phyloP scores from a whole-genome alignment of 2,329 filamentous ascomycete genomes.

The Ascochyta viciae-villosae region DNA sequence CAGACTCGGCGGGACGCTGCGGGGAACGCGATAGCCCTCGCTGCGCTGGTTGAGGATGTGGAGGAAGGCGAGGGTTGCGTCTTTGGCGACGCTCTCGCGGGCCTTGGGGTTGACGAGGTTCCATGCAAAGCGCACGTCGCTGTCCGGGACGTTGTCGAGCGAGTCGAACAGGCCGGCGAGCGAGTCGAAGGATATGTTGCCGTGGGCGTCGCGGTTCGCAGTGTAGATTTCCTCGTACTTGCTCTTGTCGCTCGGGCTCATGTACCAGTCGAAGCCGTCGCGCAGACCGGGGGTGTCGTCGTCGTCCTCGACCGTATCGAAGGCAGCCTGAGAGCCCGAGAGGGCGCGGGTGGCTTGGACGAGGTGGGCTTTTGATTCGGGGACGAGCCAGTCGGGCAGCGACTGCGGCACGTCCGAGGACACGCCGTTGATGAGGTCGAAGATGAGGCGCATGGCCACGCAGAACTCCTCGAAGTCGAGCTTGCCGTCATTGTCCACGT shows the following conservation, averaged over 20 bases:
- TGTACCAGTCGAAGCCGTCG: slow-evolving; percentile 99
- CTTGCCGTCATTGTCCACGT: slow-evolving; percentile 96
- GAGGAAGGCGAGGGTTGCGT: slow-evolving; percentile 91
- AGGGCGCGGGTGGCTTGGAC: slow-evolving; percentile 59
- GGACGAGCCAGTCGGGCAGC: slow-evolving; percentile 95
- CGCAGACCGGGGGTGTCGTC: slow-evolving; percentile 85
- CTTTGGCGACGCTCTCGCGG: slow-evolving; percentile 84
- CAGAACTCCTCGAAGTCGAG: slow-evolving; percentile 99
- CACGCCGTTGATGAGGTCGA: slow-evolving; percentile 95
- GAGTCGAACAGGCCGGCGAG: slow-evolving; percentile 86
- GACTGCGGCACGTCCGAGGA: slow-evolving; percentile 78
- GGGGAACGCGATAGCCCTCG: slow-evolving; percentile 92
- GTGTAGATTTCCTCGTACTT: slow-evolving; percentile 99
- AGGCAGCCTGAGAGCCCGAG: slow-evolving; percentile 78
- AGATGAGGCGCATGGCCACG: slow-evolving; percentile 97
- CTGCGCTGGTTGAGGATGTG: slow-evolving; percentile 97
- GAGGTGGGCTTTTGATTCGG: slow-evolving; percentile 70
- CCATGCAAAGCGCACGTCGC: slow-evolving; percentile 90
- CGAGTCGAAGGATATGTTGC: slow-evolving; percentile 75
- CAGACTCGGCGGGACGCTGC: slow-evolving; percentile 88
- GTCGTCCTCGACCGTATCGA: slow-evolving; percentile 80
- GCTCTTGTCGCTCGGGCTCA: slow-evolving; percentile 86
- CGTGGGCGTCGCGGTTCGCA: slow-evolving; percentile 85
- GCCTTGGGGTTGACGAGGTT: slow-evolving; percentile 96
- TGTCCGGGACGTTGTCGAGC: slow-evolving; percentile 68